These are phyloP conservation scores for Lactarius trivialis DNA, from an alignment of 768 basidiomycete species.

Conservation along the genomic window DNA sequence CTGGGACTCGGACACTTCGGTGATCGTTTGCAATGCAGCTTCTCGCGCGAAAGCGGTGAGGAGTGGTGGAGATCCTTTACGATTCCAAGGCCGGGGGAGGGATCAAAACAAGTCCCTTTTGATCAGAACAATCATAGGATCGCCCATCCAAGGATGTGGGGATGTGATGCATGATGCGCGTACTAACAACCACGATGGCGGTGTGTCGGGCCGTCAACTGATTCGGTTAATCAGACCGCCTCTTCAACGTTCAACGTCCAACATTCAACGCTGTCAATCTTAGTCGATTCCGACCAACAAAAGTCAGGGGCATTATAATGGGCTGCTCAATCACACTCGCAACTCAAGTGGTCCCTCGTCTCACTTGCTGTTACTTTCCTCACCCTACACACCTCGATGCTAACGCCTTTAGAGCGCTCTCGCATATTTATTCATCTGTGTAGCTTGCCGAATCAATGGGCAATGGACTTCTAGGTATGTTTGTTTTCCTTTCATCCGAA, in stretches of 20 bases:
- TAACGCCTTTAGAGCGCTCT: constrained; percentile 18
- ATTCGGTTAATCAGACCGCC: too few species aligned
- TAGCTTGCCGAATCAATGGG: constrained; percentile 96
- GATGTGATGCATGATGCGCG: too few species aligned
- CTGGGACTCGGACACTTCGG: not conserved
- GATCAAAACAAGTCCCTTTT: too few species aligned
- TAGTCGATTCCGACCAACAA: not conserved
- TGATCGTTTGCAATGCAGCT: not conserved
- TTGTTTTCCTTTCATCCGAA: not conserved
- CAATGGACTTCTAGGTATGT: constrained; percentile 85
- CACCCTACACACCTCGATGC: constrained; percentile 6
- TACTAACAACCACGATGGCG: too few species aligned
- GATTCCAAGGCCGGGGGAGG: not conserved
- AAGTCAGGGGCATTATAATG: constrained; percentile 38
- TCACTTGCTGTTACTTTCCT: not conserved
- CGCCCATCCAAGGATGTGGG: not conserved
- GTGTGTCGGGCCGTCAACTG: too few species aligned
- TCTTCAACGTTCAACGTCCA: too few species aligned
- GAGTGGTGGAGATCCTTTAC: not conserved
- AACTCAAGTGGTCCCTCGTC: constrained; percentile 48
- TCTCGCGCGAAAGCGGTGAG: not conserved
- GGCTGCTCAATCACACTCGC: constrained; percentile 84
- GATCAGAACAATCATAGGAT: too few species aligned
- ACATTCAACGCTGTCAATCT: too few species aligned
- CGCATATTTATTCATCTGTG: not conserved